Percentiles rank a stretch among this genome's conserved stretches.
phyloP scores from a whole-genome alignment of 495 filamentous ascomycete genomes.

The Lichina pygmaea region DNA sequence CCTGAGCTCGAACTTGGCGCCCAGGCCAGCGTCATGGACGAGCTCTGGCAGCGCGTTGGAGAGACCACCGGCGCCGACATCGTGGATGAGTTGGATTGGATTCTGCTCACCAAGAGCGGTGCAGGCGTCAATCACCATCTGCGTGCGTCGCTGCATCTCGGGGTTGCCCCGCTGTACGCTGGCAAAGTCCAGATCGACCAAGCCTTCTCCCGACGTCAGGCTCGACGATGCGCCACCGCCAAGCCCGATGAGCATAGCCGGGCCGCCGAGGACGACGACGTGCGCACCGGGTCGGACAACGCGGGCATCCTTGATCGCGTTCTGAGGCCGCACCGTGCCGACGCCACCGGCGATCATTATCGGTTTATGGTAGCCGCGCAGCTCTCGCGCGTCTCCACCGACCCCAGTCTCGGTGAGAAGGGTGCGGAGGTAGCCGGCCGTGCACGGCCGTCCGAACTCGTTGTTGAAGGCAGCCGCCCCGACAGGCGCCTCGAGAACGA shows the following conservation, averaged over 20 bases:
- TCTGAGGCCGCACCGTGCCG: constrained; percentile 81
- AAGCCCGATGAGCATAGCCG: constrained; percentile 90
- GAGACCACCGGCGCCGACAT: constrained; percentile 83
- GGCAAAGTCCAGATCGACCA: constrained; percentile 77
- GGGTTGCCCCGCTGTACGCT: constrained; percentile 89
- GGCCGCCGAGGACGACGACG: constrained; percentile 78
- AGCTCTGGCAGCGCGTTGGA: constrained; percentile 85
- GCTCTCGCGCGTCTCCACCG: constrained; percentile 22
- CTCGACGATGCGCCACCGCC: constrained; percentile 89
- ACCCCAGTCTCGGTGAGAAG: constrained; percentile 35
- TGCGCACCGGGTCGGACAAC: constrained; percentile 61
- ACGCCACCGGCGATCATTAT: constrained; percentile 97
- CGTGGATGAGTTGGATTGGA: constrained; percentile 88
- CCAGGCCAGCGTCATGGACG: constrained; percentile 70
- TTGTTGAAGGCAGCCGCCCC: constrained; percentile 92
- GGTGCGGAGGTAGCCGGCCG: constrained; percentile 72
- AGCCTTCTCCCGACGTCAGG: constrained; percentile 65
- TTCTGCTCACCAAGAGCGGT: constrained; percentile 54
- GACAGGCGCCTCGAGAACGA: constrained; percentile 91
- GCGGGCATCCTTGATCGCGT: constrained; percentile 57
- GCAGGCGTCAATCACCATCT: constrained; percentile 92
- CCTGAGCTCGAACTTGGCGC: constrained; percentile 72
- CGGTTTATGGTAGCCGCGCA: constrained; percentile 87
- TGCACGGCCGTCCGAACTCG: constrained; percentile 85
- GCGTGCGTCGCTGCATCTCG: constrained; percentile 79